Base-by-base conservation (phyloP, 331 rosid genomes). In the Acacia pycnantha region DNA sequence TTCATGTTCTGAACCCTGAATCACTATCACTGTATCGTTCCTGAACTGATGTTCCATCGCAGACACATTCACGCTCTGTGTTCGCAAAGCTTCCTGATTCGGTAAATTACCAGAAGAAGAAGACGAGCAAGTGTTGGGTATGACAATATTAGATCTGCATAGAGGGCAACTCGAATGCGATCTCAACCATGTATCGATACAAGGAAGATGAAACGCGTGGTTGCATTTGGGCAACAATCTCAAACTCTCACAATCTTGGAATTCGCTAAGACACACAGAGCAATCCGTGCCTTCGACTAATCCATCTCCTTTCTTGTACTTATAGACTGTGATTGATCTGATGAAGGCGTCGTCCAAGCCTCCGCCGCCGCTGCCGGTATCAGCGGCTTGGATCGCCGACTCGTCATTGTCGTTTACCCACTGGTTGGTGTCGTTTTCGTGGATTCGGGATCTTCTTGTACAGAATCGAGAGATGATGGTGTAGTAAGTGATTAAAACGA, bases 121-220 rank as follows among this genome's bases (percentile, higher is more conserved):
- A 58, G 72, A 59, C 1, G 65, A 26, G 4, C 8, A 61, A 61
- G 7, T 64, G 21, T 64, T 27, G 4, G 67, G 29, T n/a, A 86
- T 75, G 15, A 80, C 76, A 4, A 81, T 84, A n/a, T 75, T 83
- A 56, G 93, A 83, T 27, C 97, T 93, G 73, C 96, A 94, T 11
- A 94, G 79, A 11, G 98, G 97, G 53, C 98, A 94, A 35, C 87
- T 90, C 0, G 97, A 88, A 71, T 88, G 84, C 13, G 97, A 91
- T 77, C 85, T 87, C 46, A 94, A 83, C 98, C 98, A 94, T 8
- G 90, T 53, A 48, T 94, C 98, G 65, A 94, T 94, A 62, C 97
- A 94, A 43, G 92, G 94, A 3, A 91, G 91, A 75, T 94, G 97
- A 73, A 94, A 94, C 0, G 97, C 97, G 40, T 94, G 98, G 86